A percentile compares a stretch with the other conserved stretches of the same genome.
These are phyloP conservation scores for Ploettnerulaceae sp. DNA, from an alignment of 2,329 filamentous ascomycete genomes.

Conservation along the genomic window DNA sequence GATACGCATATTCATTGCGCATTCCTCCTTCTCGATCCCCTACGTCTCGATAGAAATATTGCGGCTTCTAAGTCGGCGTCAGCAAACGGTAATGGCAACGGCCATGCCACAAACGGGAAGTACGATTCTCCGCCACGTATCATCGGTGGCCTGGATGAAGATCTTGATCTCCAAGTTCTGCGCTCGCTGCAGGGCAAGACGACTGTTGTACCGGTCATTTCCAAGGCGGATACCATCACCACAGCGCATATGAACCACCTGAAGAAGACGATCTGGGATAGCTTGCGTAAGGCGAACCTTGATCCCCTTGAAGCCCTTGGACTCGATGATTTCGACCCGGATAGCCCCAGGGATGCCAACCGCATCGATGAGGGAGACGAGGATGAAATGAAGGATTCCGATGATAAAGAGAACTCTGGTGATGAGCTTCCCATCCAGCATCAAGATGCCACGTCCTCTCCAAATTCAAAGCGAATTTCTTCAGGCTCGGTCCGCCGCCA, in stretches of 20 bases:
- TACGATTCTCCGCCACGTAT: conserved; percentile 40
- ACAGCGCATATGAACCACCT: conserved; percentile 87
- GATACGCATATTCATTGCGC: conserved; percentile 98
- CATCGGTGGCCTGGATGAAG: conserved; percentile 73
- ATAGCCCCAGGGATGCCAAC: conserved; percentile 45
- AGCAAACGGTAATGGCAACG: conserved; percentile 45
- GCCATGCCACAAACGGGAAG: conserved; percentile 42
- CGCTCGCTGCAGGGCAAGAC: conserved; percentile 88
- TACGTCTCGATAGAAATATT: conserved; percentile 78
- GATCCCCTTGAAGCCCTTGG: conserved; percentile 86
- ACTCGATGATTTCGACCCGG: conserved; percentile 67
- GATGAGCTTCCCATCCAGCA: conserved; percentile 39
- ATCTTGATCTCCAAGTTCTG: conserved; percentile 85
- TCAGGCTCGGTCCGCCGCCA: conserved; percentile 32
- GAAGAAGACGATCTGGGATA: conserved; percentile 86
- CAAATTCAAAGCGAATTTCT: conserved; percentile 31
- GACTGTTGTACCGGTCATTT: conserved; percentile 89
- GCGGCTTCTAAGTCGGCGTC: conserved; percentile 55
- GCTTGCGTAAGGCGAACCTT: conserved; percentile 76
- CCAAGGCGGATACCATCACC: conserved; percentile 97
- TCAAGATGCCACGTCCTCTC: conserved; percentile 31
- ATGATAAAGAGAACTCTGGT: conserved; percentile 22
- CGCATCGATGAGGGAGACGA: conserved; percentile 54
- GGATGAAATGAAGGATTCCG: conserved; percentile 34
- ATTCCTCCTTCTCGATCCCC: conserved; percentile 86